Evolutionary conservation across 2,329 filamentous ascomycete genomes (phyloP).

Genomic region (Ophiostoma australiae): DNA sequence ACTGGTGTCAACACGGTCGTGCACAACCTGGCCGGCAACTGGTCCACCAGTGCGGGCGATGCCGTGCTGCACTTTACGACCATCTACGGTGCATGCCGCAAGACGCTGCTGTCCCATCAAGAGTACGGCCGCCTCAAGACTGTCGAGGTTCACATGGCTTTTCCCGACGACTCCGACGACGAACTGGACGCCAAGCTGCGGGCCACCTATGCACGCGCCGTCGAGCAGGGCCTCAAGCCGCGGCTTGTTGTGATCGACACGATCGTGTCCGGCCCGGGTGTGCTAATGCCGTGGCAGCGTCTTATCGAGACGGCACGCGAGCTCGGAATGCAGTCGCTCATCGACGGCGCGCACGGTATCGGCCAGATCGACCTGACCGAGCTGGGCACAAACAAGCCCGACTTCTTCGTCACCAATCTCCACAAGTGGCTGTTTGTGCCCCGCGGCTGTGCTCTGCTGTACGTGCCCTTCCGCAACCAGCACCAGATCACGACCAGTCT

Average conservation of each 20-base stretch:
- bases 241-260: not conserved
- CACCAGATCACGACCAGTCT: constrained; percentile 59
- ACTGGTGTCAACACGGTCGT: constrained; percentile 64
- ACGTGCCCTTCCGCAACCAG: constrained; percentile 64
- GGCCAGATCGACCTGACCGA: constrained; percentile 19
- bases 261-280: not conserved
- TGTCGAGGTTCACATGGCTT: not conserved
- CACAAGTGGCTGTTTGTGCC: constrained; percentile 74
- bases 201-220: not conserved
- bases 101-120: not conserved
- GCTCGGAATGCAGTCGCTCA: constrained; percentile 9
- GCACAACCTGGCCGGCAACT: constrained; percentile 47
- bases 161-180: constrained; percentile 5
- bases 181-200: constrained; percentile 7
- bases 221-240: not conserved
- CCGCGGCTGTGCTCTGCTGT: constrained; percentile 63
- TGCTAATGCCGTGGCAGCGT: constrained; percentile 3
- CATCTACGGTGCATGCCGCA: constrained; percentile 9
- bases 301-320: not conserved
- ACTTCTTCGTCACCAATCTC: constrained; percentile 69
- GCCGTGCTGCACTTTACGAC: constrained; percentile 3
- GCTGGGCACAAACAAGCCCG: constrained; percentile 39
- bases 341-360: constrained; percentile 12
- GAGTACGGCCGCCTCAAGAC: not conserved
- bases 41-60: constrained; percentile 20